Evolutionary conservation across 108 stramenopile species (phyloP), one percentile per base, ranked within the genome.

Genomic region (Chaetoceros tenuissimus): DNA sequence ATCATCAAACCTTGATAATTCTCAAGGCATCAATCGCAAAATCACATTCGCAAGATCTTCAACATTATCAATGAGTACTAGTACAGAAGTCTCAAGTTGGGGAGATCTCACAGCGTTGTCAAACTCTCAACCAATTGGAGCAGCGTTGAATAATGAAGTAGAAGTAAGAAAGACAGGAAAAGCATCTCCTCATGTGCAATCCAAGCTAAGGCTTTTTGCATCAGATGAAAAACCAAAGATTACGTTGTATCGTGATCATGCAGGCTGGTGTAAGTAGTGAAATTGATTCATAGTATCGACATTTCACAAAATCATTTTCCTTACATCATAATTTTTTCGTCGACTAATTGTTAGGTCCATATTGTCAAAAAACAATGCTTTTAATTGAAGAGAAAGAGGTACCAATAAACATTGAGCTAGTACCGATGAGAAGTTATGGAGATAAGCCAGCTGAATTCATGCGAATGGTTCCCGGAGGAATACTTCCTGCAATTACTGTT

Each of bases 391-490:
- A 94, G 61, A 96, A 96, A 67, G 64, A 73, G 34, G 76, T 95
- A 13, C 94, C 94, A 3, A 83, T 91, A 63, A 69, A 82, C 23
- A 88, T 96, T 28, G 89, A 87, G 58, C 71, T 94, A 13, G 89
- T 96, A 34, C 88, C 88, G 44, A 96, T 96, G 95, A 58, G 95
- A 58, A 74, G 70, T 28, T 96, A 96, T 60, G 95, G 95, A 3
- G 95, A 94, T 60, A 96, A 96, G 57, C 94, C 95, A 10, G 47
- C 68, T 17, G 63, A 66, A 30, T 96, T 92, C 58, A 66, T 92
- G 24, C 71, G 65, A 19, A 87, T 81, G 66, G 94, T 96, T 16
- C 95, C 92, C 0, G 81, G 68, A 24, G 95, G 95, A 0, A 50
- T 96, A 30, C 71, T 96, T 21, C 95, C 95, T 25, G 95, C 93